Percentiles rank a stretch among this genome's conserved stretches.
Conservation (phyloP, 2,329 filamentous ascomycete genomes). For the Conoideocrella luteorostrata region DNA sequence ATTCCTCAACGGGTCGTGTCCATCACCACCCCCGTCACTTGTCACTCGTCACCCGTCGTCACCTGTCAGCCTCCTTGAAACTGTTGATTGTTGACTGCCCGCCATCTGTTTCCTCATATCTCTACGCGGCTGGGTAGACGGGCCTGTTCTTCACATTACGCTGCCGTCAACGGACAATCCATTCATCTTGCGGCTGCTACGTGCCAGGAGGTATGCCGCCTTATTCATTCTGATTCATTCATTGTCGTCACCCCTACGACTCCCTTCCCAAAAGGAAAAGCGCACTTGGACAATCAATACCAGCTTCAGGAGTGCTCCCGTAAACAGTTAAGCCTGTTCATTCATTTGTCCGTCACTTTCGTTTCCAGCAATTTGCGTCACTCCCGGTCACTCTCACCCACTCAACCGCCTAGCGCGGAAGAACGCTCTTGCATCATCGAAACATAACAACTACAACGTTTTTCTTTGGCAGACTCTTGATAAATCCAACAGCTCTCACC, state of each 20-base stretch:
- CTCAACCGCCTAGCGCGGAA: neutral
- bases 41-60: too few species aligned
- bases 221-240: conserved; percentile 11
- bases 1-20: neutral
- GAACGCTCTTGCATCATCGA: neutral
- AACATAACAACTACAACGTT: neutral
- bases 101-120: conserved; percentile 4
- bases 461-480: neutral
- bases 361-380: neutral
- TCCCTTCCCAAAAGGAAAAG: neutral
- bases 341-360: neutral
- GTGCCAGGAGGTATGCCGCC: neutral
- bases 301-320: neutral
- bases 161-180: neutral
- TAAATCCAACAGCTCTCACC: too few species aligned
- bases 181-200: neutral
- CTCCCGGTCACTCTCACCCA: neutral
- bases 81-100: too few species aligned
- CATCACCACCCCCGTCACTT: too few species aligned
- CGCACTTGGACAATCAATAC: neutral
- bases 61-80: too few species aligned
- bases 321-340: too few species aligned
- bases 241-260: neutral
- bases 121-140: conserved; percentile 8
- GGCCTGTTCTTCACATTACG: neutral